These are phyloP conservation scores for Melampsora larici-populina DNA, from an alignment of 1,284 basidiomycete genomes.

Conservation along the genomic window DNA sequence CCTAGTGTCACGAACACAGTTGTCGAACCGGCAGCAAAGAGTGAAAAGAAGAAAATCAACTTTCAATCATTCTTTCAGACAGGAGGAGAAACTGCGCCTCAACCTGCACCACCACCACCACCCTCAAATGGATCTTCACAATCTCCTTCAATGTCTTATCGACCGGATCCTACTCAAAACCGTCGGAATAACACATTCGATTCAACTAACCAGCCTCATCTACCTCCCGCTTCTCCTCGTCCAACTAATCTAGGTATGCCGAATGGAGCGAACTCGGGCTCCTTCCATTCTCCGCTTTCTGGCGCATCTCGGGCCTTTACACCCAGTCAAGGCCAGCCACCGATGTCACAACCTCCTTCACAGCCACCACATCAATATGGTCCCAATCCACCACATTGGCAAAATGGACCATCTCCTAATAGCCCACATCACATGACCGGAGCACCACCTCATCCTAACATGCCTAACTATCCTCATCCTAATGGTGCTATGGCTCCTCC, in stretches of 20 bases:
- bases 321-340: constrained; percentile 28
- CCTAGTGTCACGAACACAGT: constrained; percentile 17
- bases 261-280: constrained; percentile 19
- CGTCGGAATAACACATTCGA: constrained; percentile 32
- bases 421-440: constrained; percentile 31
- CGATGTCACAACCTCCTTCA: constrained; percentile 19
- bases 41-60: constrained; percentile 43
- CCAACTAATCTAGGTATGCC: constrained; percentile 16
- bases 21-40: constrained; percentile 13
- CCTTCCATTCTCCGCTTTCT: constrained; percentile 38
- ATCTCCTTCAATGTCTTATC: constrained; percentile 41
- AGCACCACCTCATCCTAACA: constrained; percentile 29
- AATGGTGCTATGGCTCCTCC: constrained; percentile 14
- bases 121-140: constrained; percentile 28
- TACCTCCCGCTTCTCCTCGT: constrained; percentile 28
- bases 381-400: constrained; percentile 19
- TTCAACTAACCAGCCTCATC: background rate
- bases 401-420: constrained; percentile 28
- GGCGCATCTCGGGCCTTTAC: constrained; percentile 43
- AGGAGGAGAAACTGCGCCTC: constrained; percentile 34
- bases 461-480: constrained; percentile 37
- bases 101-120: constrained; percentile 33
- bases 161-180: constrained; percentile 25
- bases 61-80: constrained; percentile 37
- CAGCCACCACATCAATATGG: constrained; percentile 28